Conservation (phyloP, 495 filamentous ascomycete genomes). For the Aspergillus heteromorphus region DNA sequence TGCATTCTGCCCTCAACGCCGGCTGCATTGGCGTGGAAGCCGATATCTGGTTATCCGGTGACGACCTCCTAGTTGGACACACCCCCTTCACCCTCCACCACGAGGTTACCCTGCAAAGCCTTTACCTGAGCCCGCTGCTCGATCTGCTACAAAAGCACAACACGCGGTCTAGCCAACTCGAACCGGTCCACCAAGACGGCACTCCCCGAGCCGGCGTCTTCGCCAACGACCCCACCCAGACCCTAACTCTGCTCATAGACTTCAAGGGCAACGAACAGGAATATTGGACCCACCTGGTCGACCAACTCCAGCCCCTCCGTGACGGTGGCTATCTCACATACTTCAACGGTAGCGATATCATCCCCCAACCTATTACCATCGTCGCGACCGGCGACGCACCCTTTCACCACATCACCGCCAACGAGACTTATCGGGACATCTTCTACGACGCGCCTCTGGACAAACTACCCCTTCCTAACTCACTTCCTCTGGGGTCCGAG, state of each 20-base stretch:
- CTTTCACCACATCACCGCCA: slow-evolving; percentile 51
- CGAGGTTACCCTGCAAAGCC: slow-evolving; percentile 3
- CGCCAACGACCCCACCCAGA: slow-evolving; percentile 49
- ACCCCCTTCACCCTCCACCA: slow-evolving; percentile 29
- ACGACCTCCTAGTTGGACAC: slow-evolving; percentile 53
- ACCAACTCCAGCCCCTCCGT: slow-evolving; percentile 59
- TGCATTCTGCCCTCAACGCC: slow-evolving; percentile 55
- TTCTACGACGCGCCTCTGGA: slow-evolving; percentile 58
- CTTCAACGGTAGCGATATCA: slow-evolving; percentile 41
- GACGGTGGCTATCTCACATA: slow-evolving; percentile 53
- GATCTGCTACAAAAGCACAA: neutral
- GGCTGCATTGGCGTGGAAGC: slow-evolving; percentile 57
- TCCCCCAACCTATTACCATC: slow-evolving; percentile 58
- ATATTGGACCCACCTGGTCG: slow-evolving; percentile 45
- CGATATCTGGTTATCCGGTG: neutral
- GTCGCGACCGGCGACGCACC: slow-evolving; percentile 73
- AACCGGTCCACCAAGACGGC: neutral
- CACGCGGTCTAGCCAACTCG: neutral
- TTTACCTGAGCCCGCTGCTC: neutral
- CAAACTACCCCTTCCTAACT: slow-evolving; percentile 13
- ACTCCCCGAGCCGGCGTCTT: slow-evolving; percentile 34
- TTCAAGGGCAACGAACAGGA: slow-evolving; percentile 50
- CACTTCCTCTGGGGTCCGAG: neutral
- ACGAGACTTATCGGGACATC: slow-evolving; percentile 43
- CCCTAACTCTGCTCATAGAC: slow-evolving; percentile 64